Evolutionary conservation across 2,329 filamentous ascomycete genomes (phyloP).

Genomic region (Ophiostoma pallidulum): DNA sequence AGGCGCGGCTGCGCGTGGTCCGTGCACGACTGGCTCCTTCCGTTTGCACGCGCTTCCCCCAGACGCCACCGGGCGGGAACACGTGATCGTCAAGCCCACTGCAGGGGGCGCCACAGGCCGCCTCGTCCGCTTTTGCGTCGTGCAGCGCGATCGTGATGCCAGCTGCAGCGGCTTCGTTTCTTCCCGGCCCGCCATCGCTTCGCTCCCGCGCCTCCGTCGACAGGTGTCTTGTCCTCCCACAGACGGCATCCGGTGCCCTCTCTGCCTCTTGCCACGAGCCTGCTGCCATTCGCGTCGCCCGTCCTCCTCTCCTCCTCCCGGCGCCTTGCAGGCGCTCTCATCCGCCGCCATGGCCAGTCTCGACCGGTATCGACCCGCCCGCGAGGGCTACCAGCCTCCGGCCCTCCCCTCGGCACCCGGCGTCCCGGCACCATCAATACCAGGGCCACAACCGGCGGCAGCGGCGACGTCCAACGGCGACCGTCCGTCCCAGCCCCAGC

Average conservation of each 20-base stretch:
- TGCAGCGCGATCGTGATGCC: no score
- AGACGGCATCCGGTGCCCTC: not conserved
- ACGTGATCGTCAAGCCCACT: not conserved
- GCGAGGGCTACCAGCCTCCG: constrained; percentile 50
- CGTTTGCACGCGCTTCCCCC: not conserved
- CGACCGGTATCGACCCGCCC: constrained; percentile 47
- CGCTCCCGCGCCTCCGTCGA: no score
- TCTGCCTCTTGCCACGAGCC: not conserved
- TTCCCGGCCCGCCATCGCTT: no score
- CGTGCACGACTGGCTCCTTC: not conserved
- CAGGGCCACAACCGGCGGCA: not conserved
- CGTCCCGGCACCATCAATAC: not conserved
- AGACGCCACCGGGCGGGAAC: not conserved
- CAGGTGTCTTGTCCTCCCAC: no score
- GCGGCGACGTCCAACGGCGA: constrained; percentile 27
- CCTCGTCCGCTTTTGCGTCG: no score
- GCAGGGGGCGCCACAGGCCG: not conserved
- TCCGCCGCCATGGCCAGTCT: constrained; percentile 44
- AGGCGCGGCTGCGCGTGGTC: constrained; percentile 9
- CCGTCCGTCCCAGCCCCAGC: no score
- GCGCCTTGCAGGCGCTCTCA: not conserved
- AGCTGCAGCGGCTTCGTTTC: not conserved
- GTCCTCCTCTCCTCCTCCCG: no score
- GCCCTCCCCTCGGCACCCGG: constrained; percentile 24
- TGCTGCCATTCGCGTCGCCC: not conserved